Evolutionary conservation across 768 basidiomycete species (phyloP).

Genomic region (Cyclocybe cylindracea): DNA sequence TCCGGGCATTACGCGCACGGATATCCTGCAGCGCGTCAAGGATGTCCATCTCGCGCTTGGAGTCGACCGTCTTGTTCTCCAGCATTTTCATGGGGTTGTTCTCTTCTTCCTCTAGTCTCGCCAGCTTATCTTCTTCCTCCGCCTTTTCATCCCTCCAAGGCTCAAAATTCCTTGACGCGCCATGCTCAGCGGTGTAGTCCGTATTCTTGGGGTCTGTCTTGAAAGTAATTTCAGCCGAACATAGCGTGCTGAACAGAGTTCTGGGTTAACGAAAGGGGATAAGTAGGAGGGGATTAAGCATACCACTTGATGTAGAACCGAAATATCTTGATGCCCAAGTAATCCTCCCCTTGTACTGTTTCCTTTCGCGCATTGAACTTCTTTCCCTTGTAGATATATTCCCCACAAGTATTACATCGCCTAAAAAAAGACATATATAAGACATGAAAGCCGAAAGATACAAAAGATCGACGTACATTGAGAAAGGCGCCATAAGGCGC

Average conservation of each 20-base stretch:
- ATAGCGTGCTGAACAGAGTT: conserved; percentile 66
- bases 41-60: conserved; percentile 98
- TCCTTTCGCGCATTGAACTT: conserved; percentile 99
- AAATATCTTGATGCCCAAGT: conserved; percentile 97
- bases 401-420: conserved; percentile 94
- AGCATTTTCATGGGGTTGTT: conserved; percentile 97
- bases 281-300: conserved; percentile 22
- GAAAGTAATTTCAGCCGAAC: conserved; percentile 98
- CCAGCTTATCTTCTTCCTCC: conserved; percentile 80
- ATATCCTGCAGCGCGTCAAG: conserved; percentile 95
- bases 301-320: conserved; percentile 92
- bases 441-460: conserved; percentile 4
- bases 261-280: conserved; percentile 13
- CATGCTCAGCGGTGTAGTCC: conserved; percentile 91
- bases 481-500: conserved; percentile 99
- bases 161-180: conserved; percentile 97
- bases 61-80: conserved; percentile 90
- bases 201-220: conserved; percentile 99
- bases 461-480: conserved; percentile 62
- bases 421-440: conserved; percentile 36
- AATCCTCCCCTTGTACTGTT: conserved; percentile 96
- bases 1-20: conserved; percentile 81
- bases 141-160: conserved; percentile 89
- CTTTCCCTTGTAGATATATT: conserved; percentile 99
- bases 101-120: conserved; percentile 87